phyloP scores from a whole-genome alignment of 306 rosid species.

The Lathyrus sativus region DNA sequence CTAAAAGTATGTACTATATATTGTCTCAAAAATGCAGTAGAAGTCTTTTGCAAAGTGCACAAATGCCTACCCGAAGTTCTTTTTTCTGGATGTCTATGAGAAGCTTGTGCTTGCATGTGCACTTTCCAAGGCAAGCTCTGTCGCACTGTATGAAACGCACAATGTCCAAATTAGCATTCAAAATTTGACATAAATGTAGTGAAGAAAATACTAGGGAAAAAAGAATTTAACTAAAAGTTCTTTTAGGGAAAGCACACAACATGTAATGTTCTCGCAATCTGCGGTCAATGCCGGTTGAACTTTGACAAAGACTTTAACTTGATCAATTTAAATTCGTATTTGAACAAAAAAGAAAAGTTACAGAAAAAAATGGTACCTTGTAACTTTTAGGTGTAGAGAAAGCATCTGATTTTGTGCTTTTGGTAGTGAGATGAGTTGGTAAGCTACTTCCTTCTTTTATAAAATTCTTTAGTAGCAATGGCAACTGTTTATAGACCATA shows the following conservation, averaged over 20 bases:
- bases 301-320: no score
- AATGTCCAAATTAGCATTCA: slow-evolving; percentile 40
- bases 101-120: slow-evolving; percentile 59
- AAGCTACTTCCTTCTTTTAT: slow-evolving; percentile 46
- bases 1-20: not conserved
- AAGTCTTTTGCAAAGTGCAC: not conserved
- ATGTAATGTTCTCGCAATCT: not conserved
- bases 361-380: slow-evolving; percentile 47
- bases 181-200: slow-evolving; percentile 12
- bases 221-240: not conserved
- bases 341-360: not conserved
- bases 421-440: slow-evolving; percentile 36
- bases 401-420: slow-evolving; percentile 42
- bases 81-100: slow-evolving; percentile 68
- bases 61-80: slow-evolving; percentile 67
- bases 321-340: slow-evolving; percentile 1
- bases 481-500: slow-evolving; percentile 41
- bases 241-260: slow-evolving; percentile 6
- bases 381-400: slow-evolving; percentile 39
- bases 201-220: not conserved
- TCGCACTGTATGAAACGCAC: slow-evolving; percentile 47
- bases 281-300: no score
- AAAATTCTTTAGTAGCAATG: slow-evolving; percentile 41
- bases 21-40: not conserved
- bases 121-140: slow-evolving; percentile 57